These are phyloP conservation scores for Paracamarosporium sp. DNA, from an alignment of 2,329 filamentous ascomycete species.

Conservation along the genomic window DNA sequence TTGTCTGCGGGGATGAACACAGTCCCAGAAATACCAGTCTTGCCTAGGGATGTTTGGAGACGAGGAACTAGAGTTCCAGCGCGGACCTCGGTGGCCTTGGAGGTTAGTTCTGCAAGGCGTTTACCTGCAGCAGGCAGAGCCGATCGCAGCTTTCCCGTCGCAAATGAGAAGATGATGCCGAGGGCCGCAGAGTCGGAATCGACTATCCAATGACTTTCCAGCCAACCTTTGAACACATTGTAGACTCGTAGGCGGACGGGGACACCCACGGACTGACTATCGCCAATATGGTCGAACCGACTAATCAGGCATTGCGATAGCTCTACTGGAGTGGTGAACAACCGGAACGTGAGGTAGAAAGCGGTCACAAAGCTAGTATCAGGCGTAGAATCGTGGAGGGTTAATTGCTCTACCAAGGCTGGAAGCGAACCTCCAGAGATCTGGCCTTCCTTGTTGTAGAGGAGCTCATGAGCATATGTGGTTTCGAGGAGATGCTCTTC, in stretches of 20 bases:
- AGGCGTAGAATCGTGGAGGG: conserved; percentile 89
- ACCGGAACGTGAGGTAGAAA: conserved; percentile 94
- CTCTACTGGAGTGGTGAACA: conserved; percentile 83
- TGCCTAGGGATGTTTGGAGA: conserved; percentile 84
- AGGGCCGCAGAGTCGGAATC: conserved; percentile 80
- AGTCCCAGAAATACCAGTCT: conserved; percentile 78
- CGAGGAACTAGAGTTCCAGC: conserved; percentile 78
- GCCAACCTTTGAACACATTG: conserved; percentile 96
- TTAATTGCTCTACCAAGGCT: conserved; percentile 92
- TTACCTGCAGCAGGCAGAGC: conserved; percentile 79
- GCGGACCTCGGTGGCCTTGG: conserved; percentile 77
- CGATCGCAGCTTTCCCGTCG: conserved; percentile 71
- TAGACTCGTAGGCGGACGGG: conserved; percentile 91
- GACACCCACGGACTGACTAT: conserved; percentile 74
- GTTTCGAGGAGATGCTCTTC: conserved; percentile 88
- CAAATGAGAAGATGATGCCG: conserved; percentile 78
- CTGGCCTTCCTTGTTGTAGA: conserved; percentile 92
- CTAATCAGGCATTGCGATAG: conserved; percentile 85
- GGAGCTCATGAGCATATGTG: conserved; percentile 88
- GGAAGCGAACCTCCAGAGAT: conserved; percentile 91
- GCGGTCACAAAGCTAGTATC: conserved; percentile 91
- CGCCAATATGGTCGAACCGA: conserved; percentile 88
- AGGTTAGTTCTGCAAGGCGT: conserved; percentile 78
- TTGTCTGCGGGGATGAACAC: conserved; percentile 74
- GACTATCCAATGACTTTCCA: conserved; percentile 93